Evolutionary conservation across 305 asterid species (phyloP), one percentile per base, ranked within the genome.

Genomic region (Rubia balearica): DNA sequence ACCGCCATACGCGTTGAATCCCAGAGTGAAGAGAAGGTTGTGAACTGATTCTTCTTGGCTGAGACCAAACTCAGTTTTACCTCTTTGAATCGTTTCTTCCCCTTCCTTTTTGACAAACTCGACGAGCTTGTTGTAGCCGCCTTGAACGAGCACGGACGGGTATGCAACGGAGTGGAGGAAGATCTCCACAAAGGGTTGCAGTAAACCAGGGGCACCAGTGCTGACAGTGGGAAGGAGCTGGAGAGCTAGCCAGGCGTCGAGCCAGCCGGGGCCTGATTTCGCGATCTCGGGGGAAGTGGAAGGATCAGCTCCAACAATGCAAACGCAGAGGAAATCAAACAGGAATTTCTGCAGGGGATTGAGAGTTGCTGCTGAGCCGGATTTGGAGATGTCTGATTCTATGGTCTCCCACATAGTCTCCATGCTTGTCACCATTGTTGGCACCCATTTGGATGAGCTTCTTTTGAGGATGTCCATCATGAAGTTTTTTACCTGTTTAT

Each of bases 1-100:
- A 14, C 98, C 98, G 0, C 98, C 98, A 19, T 81, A 90, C 6
- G 97, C 97, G 64, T 92, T 92, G 86, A 92, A 92, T 4, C 98
- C 97, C 6, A 92, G 85, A 10, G 77, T 84, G 81, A 90, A 92
- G 19, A 92, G 66, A 45, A 92, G 90, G 72, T 90, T 86, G 68
- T 90, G 95, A 59, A 88, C 66, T 67, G 96, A 79, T 73, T 92
- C 98, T 62, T 90, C 76, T 75, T 83, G 69, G 1, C 85, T 83
- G 22, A 92, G 90, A 10, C 77, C 74, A 74, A 83, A 90, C 56
- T 90, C 93, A 0, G 79, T 70, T 57, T 81, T 70, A 4, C 88
- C 98, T 30, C 85, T 74, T 22, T 74, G 21, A 0, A 90, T 7
- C 0, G 76, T 64, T 42, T 88, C 91, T 57, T 74, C 75, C 2